Base-by-base conservation (phyloP, 495 filamentous ascomycete species). In the Aspergillus incahuasiensis region DNA sequence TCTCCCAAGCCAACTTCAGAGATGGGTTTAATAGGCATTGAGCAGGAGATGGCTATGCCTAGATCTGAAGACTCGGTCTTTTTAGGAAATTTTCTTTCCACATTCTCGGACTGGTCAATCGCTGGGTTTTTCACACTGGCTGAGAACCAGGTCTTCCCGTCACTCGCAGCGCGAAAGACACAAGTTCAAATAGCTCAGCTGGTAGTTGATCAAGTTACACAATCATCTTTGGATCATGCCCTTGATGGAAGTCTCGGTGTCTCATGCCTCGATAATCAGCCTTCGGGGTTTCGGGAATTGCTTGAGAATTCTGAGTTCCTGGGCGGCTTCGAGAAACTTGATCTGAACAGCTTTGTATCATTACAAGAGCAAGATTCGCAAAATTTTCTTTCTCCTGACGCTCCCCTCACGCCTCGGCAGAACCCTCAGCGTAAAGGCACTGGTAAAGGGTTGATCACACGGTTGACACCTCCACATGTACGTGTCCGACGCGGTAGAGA, bases 401-500 rank as follows among this genome's bases (percentile, higher is more conserved):
- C 54, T 20, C 55, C 44, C 9, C 50, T 48, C 12, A 44, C 50
- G 3, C 12, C 60, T 16, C 63, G 65, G 13, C 63, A 59, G 15
- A 58, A 63, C 35, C 42, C 59, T 12, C 63, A 68, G 20, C 64
- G 65, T 7, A 72, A 61, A 44, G 68, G 73, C 15, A n/a, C 53
- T 6, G 49, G 52, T 12, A 73, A 63, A 48, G 61, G 60, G 5
- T 62, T 63, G 24, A 72, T 78, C 48, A 63, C 61, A 25, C 74
- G 63, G 20, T 20, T 75, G 12, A 71, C 76, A 8, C 75, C 82
- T 4, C 90, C 90, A 3, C 86, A 91, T 64, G 64, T 96, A 22
- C 88, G 90, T 42, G 70, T 97, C 16, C 86, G 87, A 39, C 83
- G 92, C 1, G 84, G 85, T 12, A 88, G 91, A 42, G 82, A 80